Conservation (phyloP, 257 asterid genomes). For the Lycium barbarum region DNA sequence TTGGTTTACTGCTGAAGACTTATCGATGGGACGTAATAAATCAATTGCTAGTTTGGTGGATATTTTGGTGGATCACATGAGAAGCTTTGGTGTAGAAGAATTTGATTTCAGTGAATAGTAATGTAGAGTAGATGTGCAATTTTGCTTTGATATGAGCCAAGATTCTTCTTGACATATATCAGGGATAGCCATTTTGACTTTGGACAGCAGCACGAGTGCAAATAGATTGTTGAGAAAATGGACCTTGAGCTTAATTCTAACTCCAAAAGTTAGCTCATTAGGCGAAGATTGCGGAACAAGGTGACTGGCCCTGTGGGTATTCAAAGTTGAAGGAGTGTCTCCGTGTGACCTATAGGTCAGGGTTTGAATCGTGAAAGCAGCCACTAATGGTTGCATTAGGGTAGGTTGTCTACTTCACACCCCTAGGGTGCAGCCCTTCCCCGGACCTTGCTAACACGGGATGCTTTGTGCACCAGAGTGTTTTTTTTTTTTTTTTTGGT, state of each 20-base stretch:
- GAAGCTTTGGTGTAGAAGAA: conserved; percentile 30
- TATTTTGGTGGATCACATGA: conserved; percentile 42
- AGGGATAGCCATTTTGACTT: neutral
- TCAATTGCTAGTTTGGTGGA: conserved; percentile 30
- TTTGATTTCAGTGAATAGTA: neutral
- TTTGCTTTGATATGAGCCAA: neutral
- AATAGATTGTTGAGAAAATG: neutral
- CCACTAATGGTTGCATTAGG: no score
- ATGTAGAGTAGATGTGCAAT: neutral
- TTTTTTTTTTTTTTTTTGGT: no score
- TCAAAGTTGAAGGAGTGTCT: neutral
- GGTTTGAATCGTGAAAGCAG: no score
- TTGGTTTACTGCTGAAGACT: conserved; percentile 72
- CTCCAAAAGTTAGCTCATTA: no score
- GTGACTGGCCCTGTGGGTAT: neutral
- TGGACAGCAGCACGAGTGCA: neutral
- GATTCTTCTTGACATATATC: neutral
- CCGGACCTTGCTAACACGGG: no score
- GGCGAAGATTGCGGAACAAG: no score
- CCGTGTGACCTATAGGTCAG: no score
- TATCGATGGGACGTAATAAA: conserved; percentile 39
- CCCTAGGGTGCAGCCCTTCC: no score
- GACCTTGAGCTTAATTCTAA: neutral
- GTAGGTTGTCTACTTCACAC: no score
- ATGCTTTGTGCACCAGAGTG: no score